These are phyloP conservation scores for Syzygium syzygioides DNA, from an alignment of 441 rosid genomes.

Conservation along the genomic window DNA sequence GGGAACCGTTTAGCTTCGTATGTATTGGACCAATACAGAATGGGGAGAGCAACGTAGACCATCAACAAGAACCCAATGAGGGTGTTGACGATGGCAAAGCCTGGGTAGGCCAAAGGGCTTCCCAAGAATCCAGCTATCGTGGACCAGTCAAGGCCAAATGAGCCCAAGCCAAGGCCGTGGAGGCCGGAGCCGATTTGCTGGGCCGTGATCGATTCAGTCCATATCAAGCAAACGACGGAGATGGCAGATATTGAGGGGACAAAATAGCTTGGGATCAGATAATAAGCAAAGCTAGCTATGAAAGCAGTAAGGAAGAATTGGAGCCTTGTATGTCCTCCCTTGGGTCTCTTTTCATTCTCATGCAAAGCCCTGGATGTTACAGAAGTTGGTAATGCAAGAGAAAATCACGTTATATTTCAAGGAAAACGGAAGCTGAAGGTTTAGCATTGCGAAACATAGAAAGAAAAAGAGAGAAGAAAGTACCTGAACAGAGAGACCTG, in stretches of 20 bases:
- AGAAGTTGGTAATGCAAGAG: background rate
- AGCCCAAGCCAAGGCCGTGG: conserved; percentile 66
- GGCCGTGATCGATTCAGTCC: conserved; percentile 54
- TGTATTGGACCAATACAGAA: conserved; percentile 50
- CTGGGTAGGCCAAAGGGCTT: conserved; percentile 68
- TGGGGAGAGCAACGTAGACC: conserved; percentile 54
- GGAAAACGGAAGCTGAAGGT: background rate
- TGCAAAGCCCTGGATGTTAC: conserved; percentile 57
- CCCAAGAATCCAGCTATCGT: conserved; percentile 68
- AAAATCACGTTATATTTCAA: background rate
- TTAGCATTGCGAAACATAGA: background rate
- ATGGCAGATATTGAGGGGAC: conserved; percentile 63
- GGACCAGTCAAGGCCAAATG: conserved; percentile 81
- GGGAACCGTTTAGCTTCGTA: conserved; percentile 62
- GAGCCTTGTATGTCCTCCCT: conserved; percentile 52
- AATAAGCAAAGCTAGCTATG: conserved; percentile 65
- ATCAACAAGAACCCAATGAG: conserved; percentile 48
- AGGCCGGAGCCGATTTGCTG: conserved; percentile 77
- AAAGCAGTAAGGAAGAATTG: conserved; percentile 65
- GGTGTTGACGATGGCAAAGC: conserved; percentile 51
- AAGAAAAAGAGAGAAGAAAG: background rate
- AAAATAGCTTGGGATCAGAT: conserved; percentile 62
- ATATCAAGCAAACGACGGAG: conserved; percentile 70
- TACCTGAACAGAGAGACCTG: conserved; percentile 84
- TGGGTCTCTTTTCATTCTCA: conserved; percentile 56